phyloP scores from a whole-genome alignment of 257 asterid species.

The Solanum okadae region DNA sequence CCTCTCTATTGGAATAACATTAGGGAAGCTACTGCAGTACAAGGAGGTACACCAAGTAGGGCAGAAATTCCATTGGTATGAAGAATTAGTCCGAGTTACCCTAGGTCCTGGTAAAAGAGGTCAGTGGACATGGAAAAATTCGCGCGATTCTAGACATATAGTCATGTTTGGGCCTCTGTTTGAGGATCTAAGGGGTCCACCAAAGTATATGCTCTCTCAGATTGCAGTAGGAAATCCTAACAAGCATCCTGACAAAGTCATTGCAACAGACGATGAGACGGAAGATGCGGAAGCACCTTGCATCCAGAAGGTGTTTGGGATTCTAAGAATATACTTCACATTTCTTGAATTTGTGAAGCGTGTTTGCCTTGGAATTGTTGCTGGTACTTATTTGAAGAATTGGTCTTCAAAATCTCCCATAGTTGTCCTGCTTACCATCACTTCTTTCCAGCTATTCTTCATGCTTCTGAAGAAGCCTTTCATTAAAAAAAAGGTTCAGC shows the following conservation, averaged over 20 bases:
- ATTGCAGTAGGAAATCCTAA: constrained; percentile 35
- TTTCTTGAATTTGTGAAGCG: constrained; percentile 52
- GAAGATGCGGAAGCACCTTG: constrained; percentile 93
- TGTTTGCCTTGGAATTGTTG: constrained; percentile 49
- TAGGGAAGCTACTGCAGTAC: constrained; percentile 80
- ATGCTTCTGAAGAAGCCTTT: constrained; percentile 90
- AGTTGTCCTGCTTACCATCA: constrained; percentile 39
- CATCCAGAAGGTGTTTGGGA: constrained; percentile 75
- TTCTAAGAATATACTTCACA: constrained; percentile 81
- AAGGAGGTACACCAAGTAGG: constrained; percentile 86
- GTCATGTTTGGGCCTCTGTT: constrained; percentile 74
- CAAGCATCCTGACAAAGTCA: constrained; percentile 45
- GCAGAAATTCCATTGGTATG: constrained; percentile 70
- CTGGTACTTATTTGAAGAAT: constrained; percentile 51
- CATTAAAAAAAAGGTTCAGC: constrained; percentile 72
- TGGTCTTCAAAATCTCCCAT: constrained; percentile 51
- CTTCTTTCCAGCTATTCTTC: constrained; percentile 82
- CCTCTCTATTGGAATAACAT: constrained; percentile 71
- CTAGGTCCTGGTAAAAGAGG: constrained; percentile 95
- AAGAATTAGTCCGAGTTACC: constrained; percentile 72
- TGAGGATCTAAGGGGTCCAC: constrained; percentile 95
- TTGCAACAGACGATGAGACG: constrained; percentile 78
- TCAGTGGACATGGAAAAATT: constrained; percentile 92
- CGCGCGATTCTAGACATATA: constrained; percentile 26
- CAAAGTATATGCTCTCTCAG: constrained; percentile 92